Evolutionary conservation across 2,329 filamentous ascomycete species (phyloP), one percentile per base, ranked within the genome.

Genomic region (Ophiostoma himal-ulmi): DNA sequence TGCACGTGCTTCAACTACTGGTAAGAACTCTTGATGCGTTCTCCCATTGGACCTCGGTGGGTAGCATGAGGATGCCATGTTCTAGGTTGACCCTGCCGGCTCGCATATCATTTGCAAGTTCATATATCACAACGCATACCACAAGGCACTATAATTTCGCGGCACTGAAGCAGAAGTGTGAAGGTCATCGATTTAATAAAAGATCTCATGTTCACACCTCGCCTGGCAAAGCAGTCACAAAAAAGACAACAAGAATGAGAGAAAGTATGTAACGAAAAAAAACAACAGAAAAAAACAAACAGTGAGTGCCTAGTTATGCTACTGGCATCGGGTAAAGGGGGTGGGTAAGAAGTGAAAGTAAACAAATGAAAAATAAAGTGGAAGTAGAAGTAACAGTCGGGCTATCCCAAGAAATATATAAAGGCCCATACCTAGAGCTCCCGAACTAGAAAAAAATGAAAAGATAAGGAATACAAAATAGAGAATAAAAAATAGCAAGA

Each of bases 301-400:
- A 34, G 22, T 39, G 7, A 37, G 39, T 65, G 62, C 62, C 62
- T 36, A 65, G 34, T 39, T 64, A 2, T 67, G 65, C 65, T 39
- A n/a, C 36, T 22, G 65, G 65, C 65, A 65, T 20, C 26, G 65
- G 65, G 65, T 67, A 67, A 67, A 30, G n/a, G 64, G 62, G 60
- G 60, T 37, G 65, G 30, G 26, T 17, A 34, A 67, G 65, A 67
- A 67, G 39, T 20, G 13, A 67, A 65, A 30, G 39, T 34, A 34
- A 67, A 67, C 37, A 44, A 67, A 67, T 8, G 37, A 67, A 67
- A 44, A 48, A 4, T 11, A 44, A 44, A 44, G 44, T 48, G 11
- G n/a, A 67, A 67, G 65, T 41, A 39, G 3, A 41, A 44, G 36
- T n/a, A 66, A 37, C 37, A 66, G 37, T 8, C 20, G 65, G 36